Base-by-base conservation (phyloP, 2,329 filamentous ascomycete species). In the Fusarium sp. region DNA sequence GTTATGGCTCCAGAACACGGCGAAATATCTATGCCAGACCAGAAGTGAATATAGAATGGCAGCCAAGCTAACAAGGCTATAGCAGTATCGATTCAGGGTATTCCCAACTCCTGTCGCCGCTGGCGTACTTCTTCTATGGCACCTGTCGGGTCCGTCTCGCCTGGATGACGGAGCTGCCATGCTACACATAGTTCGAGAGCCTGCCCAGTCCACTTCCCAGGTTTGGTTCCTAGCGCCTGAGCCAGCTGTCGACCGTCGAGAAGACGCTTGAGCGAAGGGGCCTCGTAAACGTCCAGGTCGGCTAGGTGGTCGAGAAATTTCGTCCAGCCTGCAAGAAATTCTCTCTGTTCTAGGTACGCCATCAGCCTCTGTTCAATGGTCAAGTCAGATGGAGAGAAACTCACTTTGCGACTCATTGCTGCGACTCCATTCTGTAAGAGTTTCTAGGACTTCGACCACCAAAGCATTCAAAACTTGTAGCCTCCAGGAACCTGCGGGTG, bases 81-180 rank as follows among this genome's bases (percentile, higher is more conserved):
- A 23, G 23, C 27, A 8, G 31, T 51, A 12, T 39, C 18, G 23
- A 23, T 51, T 48, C 44, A 66, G 13, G 72, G 71, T 62, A 80
- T 86, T 1, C 82, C 85, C 57, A 92, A 75, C 74, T 92, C 88
- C 27, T 82, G 78, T 64, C 81, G 85, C 66, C 81, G 84, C 57
- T 75, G 78, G 48, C 81, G 79, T 27, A 94, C 86, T 74, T 91
- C 88, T 48, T 90, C 86, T 56, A 94, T 81, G 1, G 87, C 90
- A 3, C 83, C 87, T 7, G 82, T 74, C 7, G 84, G 80, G 66
- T 95, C 91, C 4, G 86, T 88, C 61, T 83, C 84, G 5, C 85
- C 85, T 0, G 94, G 94, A 76, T 98, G 90, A 39, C 93, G 88
- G 55, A 98, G 86, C 80, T 98, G 96, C 94, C 95, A 98, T 65